Percentiles rank a stretch among this genome's conserved stretches.
phyloP scores from a whole-genome alignment of 805 yeast species.

The Wickerhamia fluorescens region DNA sequence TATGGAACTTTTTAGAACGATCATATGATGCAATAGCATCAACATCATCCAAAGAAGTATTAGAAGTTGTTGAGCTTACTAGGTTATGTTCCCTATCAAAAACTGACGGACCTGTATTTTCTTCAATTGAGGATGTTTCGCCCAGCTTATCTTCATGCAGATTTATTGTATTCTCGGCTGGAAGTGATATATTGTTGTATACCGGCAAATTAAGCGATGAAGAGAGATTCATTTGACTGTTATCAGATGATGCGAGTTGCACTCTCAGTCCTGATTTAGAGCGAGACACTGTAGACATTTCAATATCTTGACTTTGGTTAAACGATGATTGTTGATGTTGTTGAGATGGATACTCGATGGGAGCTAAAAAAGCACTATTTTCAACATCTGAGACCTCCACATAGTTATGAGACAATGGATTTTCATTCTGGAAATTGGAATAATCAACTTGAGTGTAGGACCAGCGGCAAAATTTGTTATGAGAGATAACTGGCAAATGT shows the following conservation, averaged over 20 bases:
- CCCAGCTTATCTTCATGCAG: conserved; percentile 5
- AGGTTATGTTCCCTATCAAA: conserved; percentile 25
- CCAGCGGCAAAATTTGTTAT: conserved; percentile 61
- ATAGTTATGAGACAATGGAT: conserved; percentile 21
- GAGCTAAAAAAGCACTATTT: no score
- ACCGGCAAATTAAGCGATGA: conserved; percentile 4
- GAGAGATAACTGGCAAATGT: conserved; percentile 55
- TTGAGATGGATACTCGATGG: no score
- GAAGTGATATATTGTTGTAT: conserved; percentile 3
- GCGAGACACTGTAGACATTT: conserved; percentile 2
- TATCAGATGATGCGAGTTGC: no score
- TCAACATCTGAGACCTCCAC: conserved; percentile 4
- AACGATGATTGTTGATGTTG: no score
- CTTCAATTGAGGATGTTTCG: conserved; percentile 23
- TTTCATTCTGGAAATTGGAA: conserved; percentile 18
- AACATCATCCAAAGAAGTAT: conserved; percentile 32
- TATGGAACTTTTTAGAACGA: no score
- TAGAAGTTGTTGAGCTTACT: conserved; percentile 25
- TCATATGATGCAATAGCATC: no score
- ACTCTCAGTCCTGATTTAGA: no score
- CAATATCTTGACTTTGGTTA: no score
- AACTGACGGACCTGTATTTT: conserved; percentile 33
- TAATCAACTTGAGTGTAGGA: conserved; percentile 40
- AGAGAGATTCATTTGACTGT: conserved; percentile 7
- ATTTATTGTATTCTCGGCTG: conserved; percentile 1